Evolutionary conservation across 2,329 filamentous ascomycete species (phyloP), one percentile per base, ranked within the genome.

Genomic region (Tolypocladium tropicale): DNA sequence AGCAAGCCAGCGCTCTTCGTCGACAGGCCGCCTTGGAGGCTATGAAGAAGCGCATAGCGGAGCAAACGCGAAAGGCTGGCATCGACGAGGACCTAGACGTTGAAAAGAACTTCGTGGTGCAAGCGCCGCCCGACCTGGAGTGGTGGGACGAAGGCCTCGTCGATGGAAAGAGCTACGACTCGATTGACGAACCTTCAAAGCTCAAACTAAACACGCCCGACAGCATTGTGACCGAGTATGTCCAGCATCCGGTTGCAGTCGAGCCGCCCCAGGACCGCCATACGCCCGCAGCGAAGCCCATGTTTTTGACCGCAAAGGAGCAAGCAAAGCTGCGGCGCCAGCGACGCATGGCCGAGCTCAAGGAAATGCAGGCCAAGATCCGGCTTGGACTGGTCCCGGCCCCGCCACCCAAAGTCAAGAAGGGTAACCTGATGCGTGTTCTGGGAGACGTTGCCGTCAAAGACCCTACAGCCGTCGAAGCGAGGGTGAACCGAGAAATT

Each of bases 141-240:
- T 99, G 94, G 94, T 97, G 93, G 90, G 94, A 99, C 64, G 92
- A 97, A 73, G 90, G 86, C 2, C 75, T 97, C 21, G 79, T 95
- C 18, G 80, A 88, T 53, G 89, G 87, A 46, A 80, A 81, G 46
- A 86, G 81, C 55, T 96, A 97, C 72, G 80, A 86, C 57, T 78
- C 80, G 58, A 81, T 94, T 57, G 82, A 86, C 30, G 75, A 87
- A 57, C 75, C 81, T 0, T 72, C 74, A 18, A 84, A 82, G 48
- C 75, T 94, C 58, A 94, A 92, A 69, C 81, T 96, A 60, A 80
- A 84, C 41, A 83, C 83, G 0, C 75, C 85, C n/a, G 91, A 96
- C 68, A 88, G 85, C 53, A 93, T 97, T 64, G 84, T 99, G 57
- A 96, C 93, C 2, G 78, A 86, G 65, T 95, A 95, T 66, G 84